Percentiles rank a stretch among this genome's conserved stretches.
Conservation (phyloP, 345 rosid genomes). For the Cardamine resedifolia region DNA sequence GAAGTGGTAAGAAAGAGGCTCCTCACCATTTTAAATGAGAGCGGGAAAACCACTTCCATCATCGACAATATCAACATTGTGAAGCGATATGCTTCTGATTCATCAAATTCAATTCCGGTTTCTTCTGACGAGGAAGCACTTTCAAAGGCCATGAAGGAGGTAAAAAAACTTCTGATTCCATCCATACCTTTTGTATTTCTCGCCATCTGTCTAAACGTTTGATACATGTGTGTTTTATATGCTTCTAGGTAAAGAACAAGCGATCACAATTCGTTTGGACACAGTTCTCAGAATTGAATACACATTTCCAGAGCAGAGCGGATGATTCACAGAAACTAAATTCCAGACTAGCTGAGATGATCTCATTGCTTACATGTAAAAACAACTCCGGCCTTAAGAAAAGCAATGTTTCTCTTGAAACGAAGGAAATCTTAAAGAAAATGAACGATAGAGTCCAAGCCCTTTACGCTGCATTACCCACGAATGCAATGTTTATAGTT, state of each 20-base stretch:
- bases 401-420: conserved; percentile 48
- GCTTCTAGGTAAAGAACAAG: conserved; percentile 65
- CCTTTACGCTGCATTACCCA: conserved; percentile 61
- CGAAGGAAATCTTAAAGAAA: conserved; percentile 58
- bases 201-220: too few species aligned
- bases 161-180: conserved; percentile 29
- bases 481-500: conserved; percentile 80
- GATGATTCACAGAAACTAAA: conserved; percentile 60
- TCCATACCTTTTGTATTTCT: not conserved
- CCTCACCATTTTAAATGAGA: conserved; percentile 63
- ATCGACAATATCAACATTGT: conserved; percentile 70
- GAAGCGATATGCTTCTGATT: conserved; percentile 70
- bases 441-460: conserved; percentile 56
- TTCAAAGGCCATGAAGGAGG: conserved; percentile 79
- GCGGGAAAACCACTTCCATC: conserved; percentile 71
- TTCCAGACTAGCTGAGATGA: conserved; percentile 72
- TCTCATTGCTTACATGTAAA: conserved; percentile 71
- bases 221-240: too few species aligned
- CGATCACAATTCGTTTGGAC: conserved; percentile 78
- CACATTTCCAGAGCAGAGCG: conserved; percentile 63
- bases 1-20: conserved; percentile 62
- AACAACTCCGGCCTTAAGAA: too few species aligned
- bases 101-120: conserved; percentile 77
- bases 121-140: conserved; percentile 83
- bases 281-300: conserved; percentile 80